Evolutionary conservation across 1,284 basidiomycete species (phyloP).

Genomic region (Tylopilus sp.): DNA sequence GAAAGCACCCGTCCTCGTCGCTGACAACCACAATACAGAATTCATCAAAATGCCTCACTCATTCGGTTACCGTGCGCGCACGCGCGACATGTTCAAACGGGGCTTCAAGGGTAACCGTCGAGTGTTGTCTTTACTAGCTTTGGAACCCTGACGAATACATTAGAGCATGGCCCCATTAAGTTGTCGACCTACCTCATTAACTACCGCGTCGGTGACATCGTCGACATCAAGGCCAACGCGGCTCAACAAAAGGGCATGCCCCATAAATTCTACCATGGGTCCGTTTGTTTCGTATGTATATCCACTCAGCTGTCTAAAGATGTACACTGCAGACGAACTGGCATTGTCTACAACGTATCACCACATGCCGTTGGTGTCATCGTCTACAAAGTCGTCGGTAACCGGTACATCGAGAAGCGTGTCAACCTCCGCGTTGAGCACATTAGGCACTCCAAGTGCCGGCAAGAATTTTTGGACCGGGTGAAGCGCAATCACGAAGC

Average conservation of each 20-base stretch:
- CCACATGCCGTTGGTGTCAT: slow-evolving; percentile 96
- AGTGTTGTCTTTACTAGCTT: background rate
- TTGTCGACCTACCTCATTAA: slow-evolving; percentile 94
- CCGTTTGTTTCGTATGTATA: slow-evolving; percentile 43
- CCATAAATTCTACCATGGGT: slow-evolving; percentile 97
- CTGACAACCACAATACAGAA: slow-evolving; percentile 49
- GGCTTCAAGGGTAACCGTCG: slow-evolving; percentile 87
- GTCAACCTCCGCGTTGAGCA: slow-evolving; percentile 99
- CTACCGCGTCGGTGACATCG: slow-evolving; percentile 98
- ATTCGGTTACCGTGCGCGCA: slow-evolving; percentile 99
- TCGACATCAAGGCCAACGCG: slow-evolving; percentile 99
- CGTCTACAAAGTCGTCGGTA: slow-evolving; percentile 98
- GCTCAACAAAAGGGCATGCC: slow-evolving; percentile 99
- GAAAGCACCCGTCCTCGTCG: slow-evolving; percentile 23
- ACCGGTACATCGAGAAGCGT: slow-evolving; percentile 99
- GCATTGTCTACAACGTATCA: slow-evolving; percentile 99
- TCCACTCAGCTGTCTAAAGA: slow-evolving; percentile 9
- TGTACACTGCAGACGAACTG: slow-evolving; percentile 78
- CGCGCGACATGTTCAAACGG: slow-evolving; percentile 99
- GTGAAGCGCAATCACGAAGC: slow-evolving; percentile 94
- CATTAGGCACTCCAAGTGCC: slow-evolving; percentile 98
- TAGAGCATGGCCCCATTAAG: slow-evolving; percentile 93
- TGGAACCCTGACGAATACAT: slow-evolving; percentile 32
- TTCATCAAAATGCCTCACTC: slow-evolving; percentile 98
- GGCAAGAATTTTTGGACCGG: slow-evolving; percentile 98